Evolutionary conservation across 768 basidiomycete genomes (phyloP).

Genomic region (Candolleomyces efflorescens): DNA sequence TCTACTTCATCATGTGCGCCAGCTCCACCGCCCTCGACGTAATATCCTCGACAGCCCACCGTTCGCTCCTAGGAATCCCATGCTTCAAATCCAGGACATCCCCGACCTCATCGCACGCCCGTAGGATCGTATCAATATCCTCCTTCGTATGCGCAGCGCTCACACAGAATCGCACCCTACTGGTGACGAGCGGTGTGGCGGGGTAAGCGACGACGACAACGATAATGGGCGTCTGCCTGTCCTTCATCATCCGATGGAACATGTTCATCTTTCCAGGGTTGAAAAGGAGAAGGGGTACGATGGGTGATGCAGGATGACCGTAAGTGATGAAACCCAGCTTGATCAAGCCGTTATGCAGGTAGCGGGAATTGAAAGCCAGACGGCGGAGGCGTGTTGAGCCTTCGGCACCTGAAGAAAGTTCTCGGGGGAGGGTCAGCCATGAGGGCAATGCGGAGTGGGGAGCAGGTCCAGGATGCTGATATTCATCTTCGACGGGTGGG

Average conservation of each 20-base stretch:
- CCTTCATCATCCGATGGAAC: slow-evolving; percentile 87
- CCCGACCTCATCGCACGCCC: slow-evolving; percentile 90
- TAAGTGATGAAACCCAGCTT: slow-evolving; percentile 98
- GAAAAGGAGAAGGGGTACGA: slow-evolving; percentile 90
- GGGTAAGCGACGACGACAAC: slow-evolving; percentile 90
- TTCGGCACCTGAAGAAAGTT: slow-evolving; percentile 78
- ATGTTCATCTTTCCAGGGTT: slow-evolving; percentile 91
- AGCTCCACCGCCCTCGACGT: slow-evolving; percentile 70
- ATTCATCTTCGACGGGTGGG: slow-evolving; percentile 29
- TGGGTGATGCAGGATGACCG: slow-evolving; percentile 86
- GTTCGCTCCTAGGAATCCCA: slow-evolving; percentile 45
- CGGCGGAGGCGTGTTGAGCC: slow-evolving; percentile 79
- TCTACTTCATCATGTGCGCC: slow-evolving; percentile 35
- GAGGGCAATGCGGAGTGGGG: slow-evolving; percentile 59
- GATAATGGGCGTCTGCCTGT: slow-evolving; percentile 74
- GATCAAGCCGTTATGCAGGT: slow-evolving; percentile 78
- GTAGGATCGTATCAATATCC: slow-evolving; percentile 82
- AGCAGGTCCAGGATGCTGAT: slow-evolving; percentile 64
- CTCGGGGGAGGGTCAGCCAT: slow-evolving; percentile 74
- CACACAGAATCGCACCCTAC: slow-evolving; percentile 90
- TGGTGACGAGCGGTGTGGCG: slow-evolving; percentile 85
- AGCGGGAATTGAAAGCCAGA: slow-evolving; percentile 93
- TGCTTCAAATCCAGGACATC: slow-evolving; percentile 89
- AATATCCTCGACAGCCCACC: slow-evolving; percentile 80
- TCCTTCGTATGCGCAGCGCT: slow-evolving; percentile 96